phyloP scores from a whole-genome alignment of 2,329 filamentous ascomycete genomes.

The Epichloe aotearoae region DNA sequence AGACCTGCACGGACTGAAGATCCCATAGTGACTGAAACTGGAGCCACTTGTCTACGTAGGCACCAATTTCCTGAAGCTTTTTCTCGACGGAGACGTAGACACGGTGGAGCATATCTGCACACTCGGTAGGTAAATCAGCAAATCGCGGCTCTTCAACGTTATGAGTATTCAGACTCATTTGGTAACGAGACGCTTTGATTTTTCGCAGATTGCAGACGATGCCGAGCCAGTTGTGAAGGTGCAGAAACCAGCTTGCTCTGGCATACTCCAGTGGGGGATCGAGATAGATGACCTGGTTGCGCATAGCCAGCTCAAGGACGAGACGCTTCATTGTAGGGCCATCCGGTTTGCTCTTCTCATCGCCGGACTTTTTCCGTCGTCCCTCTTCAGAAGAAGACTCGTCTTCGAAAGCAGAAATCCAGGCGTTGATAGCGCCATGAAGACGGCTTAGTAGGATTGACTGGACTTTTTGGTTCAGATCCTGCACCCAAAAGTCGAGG shows the following conservation, averaged over 20 bases:
- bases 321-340: constrained; percentile 57
- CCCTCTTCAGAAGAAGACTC: constrained; percentile 38
- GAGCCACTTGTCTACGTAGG: constrained; percentile 94
- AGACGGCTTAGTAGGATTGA: constrained; percentile 66
- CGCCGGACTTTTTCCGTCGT: constrained; percentile 35
- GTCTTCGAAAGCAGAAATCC: constrained; percentile 76
- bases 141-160: constrained; percentile 60
- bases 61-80: constrained; percentile 65
- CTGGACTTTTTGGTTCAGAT: constrained; percentile 79
- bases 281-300: constrained; percentile 92
- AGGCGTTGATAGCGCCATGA: constrained; percentile 69
- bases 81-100: constrained; percentile 77
- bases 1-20: constrained; percentile 88
- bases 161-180: constrained; percentile 65
- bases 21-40: constrained; percentile 99
- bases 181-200: constrained; percentile 89
- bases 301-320: constrained; percentile 90
- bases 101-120: constrained; percentile 62
- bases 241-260: constrained; percentile 82
- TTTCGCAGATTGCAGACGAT: constrained; percentile 85
- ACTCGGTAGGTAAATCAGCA: constrained; percentile 70
- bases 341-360: constrained; percentile 34
- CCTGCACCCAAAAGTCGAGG: constrained; percentile 75
- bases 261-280: constrained; percentile 93
- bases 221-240: constrained; percentile 87